Percentiles rank a stretch among this genome's conserved stretches.
These are phyloP conservation scores for Dipteronia dyeriana DNA, from an alignment of 345 rosid genomes.

Conservation along the genomic window DNA sequence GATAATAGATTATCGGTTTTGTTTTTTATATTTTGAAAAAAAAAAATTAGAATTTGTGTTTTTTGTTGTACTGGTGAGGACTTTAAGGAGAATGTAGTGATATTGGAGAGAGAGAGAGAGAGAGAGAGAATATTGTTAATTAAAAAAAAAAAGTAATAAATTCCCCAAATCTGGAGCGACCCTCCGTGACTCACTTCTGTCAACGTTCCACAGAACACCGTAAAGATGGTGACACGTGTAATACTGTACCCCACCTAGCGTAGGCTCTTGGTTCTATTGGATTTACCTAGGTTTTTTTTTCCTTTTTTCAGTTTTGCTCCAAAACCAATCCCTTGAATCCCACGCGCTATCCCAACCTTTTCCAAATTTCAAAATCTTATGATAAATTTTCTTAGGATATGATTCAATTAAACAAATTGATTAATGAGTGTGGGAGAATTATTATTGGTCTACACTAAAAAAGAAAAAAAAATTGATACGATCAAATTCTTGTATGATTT, in stretches of 20 bases:
- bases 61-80: background rate
- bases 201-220: background rate
- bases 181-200: background rate
- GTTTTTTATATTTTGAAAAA: no score
- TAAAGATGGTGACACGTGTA: slow-evolving; percentile 18
- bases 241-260: background rate
- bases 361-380: no score
- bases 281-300: slow-evolving; percentile 6
- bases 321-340: background rate
- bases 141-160: background rate
- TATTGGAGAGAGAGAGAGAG: background rate
- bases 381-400: no score
- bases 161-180: slow-evolving; percentile 10
- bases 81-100: slow-evolving; percentile 11
- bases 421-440: no score
- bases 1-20: no score
- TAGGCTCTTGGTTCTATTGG: background rate
- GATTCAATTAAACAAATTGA: no score
- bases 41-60: background rate
- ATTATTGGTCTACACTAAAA: no score
- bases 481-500: no score
- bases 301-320: slow-evolving; percentile 1
- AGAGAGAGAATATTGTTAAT: background rate
- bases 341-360: background rate
- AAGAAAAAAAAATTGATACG: no score